phyloP scores from a whole-genome alignment of 139 green algal species.

The Chlorella sp. region DNA sequence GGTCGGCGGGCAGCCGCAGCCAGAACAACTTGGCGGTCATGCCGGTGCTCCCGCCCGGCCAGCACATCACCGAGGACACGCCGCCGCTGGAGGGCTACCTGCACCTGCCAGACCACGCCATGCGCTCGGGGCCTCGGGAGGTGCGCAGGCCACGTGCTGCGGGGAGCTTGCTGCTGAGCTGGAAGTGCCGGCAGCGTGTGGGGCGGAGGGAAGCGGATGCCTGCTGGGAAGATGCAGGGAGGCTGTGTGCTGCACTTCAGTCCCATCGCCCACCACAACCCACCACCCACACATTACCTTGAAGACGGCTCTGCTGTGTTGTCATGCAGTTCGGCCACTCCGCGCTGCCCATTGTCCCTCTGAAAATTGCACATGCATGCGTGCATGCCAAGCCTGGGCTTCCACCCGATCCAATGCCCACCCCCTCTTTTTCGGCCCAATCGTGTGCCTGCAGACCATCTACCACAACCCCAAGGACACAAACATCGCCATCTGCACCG shows the following conservation, averaged over 20 bases:
- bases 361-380: no score
- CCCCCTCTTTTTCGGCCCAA: no score
- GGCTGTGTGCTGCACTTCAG: no score
- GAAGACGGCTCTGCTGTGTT: not conserved
- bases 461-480: slow-evolving; percentile 86
- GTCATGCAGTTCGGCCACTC: not conserved
- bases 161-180: not conserved
- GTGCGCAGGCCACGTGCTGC: not conserved
- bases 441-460: slow-evolving; percentile 61
- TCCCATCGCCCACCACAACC: no score
- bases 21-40: not conserved
- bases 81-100: not conserved
- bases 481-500: slow-evolving; percentile 87
- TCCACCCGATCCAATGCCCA: not conserved
- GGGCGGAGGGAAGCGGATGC: not conserved
- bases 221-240: not conserved
- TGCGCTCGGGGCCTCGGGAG: slow-evolving; percentile 37
- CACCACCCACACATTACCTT: not conserved
- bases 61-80: slow-evolving; percentile 8
- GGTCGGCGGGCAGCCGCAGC: slow-evolving; percentile 25
- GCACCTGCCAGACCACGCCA: slow-evolving; percentile 27
- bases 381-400: no score
- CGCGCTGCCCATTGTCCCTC: not conserved
- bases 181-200: not conserved
- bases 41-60: not conserved